phyloP scores from a whole-genome alignment of 345 rosid species.

The Brassica carinata region DNA sequence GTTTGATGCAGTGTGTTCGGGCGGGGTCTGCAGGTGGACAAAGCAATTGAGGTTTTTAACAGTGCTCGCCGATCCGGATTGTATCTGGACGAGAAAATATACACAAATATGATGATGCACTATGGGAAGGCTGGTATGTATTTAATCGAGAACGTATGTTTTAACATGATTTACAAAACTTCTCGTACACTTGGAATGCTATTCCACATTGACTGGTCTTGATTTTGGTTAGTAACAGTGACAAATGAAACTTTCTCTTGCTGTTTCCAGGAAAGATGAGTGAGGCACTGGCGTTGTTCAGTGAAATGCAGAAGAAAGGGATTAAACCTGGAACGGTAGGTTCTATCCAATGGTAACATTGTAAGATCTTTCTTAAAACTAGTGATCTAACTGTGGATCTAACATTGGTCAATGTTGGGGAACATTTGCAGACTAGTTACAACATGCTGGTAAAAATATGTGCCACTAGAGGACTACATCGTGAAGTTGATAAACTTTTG shows the following conservation, averaged over 20 bases:
- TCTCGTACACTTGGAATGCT: neutral
- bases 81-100: conserved; percentile 74
- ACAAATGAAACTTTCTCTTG: conserved; percentile 10
- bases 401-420: neutral
- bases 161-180: neutral
- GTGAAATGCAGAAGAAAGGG: conserved; percentile 71
- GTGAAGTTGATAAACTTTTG: conserved; percentile 58
- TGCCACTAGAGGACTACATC: conserved; percentile 48
- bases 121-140: conserved; percentile 75
- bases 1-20: conserved; percentile 75
- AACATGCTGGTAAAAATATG: conserved; percentile 61
- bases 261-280: conserved; percentile 59
- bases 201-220: neutral
- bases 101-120: conserved; percentile 66
- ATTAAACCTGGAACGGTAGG: conserved; percentile 76
- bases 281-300: conserved; percentile 61
- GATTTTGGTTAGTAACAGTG: neutral
- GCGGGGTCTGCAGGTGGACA: conserved; percentile 58
- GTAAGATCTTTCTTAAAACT: neutral
- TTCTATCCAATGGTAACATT: conserved; percentile 6
- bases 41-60: conserved; percentile 64
- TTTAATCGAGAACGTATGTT: neutral
- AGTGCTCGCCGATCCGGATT: conserved; percentile 50
- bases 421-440: conserved; percentile 65
- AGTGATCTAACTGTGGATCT: neutral